A percentile compares a stretch with the other conserved stretches of the same genome.
These are phyloP conservation scores for Boletus tomentosulus DNA, from an alignment of 768 basidiomycete genomes.

Conservation along the genomic window DNA sequence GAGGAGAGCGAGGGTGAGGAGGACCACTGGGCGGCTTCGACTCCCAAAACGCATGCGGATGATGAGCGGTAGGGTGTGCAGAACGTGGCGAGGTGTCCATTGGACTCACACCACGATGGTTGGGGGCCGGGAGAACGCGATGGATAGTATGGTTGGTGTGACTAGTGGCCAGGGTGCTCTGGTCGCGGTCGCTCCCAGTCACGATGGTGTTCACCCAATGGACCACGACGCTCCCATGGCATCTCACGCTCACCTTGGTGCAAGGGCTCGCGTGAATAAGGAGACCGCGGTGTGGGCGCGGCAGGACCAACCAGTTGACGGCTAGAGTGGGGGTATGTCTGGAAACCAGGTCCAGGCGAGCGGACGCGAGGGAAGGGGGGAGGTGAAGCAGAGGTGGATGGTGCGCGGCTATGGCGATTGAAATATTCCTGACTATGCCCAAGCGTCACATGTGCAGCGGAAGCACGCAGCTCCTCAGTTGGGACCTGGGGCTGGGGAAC, in stretches of 20 bases:
- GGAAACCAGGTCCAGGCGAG: slow-evolving; percentile 47
- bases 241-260: slow-evolving; percentile 49
- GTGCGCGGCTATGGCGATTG: no score
- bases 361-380: slow-evolving; percentile 48
- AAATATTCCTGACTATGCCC: slow-evolving; percentile 40
- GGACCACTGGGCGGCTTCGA: slow-evolving; percentile 43
- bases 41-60: slow-evolving; percentile 54
- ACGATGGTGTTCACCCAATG: slow-evolving; percentile 40
- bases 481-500: slow-evolving; percentile 55
- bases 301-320: slow-evolving; percentile 47
- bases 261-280: slow-evolving; percentile 37
- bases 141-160: slow-evolving; percentile 8
- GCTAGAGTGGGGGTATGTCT: slow-evolving; percentile 36
- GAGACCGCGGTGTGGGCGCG: slow-evolving; percentile 37
- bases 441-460: slow-evolving; percentile 32
- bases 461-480: slow-evolving; percentile 49
- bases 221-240: slow-evolving; percentile 57
- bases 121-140: slow-evolving; percentile 36
- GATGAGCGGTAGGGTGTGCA: slow-evolving; percentile 36
- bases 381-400: slow-evolving; percentile 43
- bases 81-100: slow-evolving; percentile 61
- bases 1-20: slow-evolving; percentile 29
- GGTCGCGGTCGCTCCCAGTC: slow-evolving; percentile 47
- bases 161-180: slow-evolving; percentile 31
- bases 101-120: slow-evolving; percentile 44